A percentile compares a stretch with the other conserved stretches of the same genome.
Conservation (phyloP, 2,329 filamentous ascomycete genomes). For the Fusarium sp. region DNA sequence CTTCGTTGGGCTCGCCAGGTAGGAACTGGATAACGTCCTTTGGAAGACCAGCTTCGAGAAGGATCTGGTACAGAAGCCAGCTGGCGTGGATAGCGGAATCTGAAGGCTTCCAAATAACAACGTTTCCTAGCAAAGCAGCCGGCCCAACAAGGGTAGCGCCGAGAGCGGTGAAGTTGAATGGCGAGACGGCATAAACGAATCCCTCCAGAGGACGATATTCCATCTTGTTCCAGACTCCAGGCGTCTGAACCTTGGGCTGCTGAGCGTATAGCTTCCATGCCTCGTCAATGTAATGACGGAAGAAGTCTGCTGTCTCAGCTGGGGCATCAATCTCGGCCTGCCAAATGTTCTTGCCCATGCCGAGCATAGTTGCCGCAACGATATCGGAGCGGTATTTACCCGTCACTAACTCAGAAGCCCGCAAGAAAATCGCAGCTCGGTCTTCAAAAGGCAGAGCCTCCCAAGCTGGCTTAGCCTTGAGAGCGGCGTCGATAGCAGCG, state of each 20-base stretch:
- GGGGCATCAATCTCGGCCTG: constrained; percentile 41
- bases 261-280: constrained; percentile 38
- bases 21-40: constrained; percentile 57
- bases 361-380: constrained; percentile 39
- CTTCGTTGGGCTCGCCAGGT: constrained; percentile 55
- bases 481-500: constrained; percentile 37
- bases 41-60: constrained; percentile 59
- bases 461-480: constrained; percentile 37
- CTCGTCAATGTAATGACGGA: constrained; percentile 46
- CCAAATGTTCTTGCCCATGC: constrained; percentile 44
- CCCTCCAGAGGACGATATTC: constrained; percentile 59
- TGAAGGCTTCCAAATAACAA: constrained; percentile 60
- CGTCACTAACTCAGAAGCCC: constrained; percentile 37
- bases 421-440: constrained; percentile 36
- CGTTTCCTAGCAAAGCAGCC: constrained; percentile 58
- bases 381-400: constrained; percentile 43
- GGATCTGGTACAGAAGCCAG: constrained; percentile 56
- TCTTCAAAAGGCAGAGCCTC: constrained; percentile 38
- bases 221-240: constrained; percentile 40
- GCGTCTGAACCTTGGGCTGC: constrained; percentile 21
- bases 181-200: constrained; percentile 59
- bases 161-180: constrained; percentile 62
- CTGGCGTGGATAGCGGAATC: constrained; percentile 54
- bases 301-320: constrained; percentile 54
- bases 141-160: constrained; percentile 55